Base-by-base conservation (phyloP, 768 basidiomycete genomes). In the Termitomyces sp. region DNA sequence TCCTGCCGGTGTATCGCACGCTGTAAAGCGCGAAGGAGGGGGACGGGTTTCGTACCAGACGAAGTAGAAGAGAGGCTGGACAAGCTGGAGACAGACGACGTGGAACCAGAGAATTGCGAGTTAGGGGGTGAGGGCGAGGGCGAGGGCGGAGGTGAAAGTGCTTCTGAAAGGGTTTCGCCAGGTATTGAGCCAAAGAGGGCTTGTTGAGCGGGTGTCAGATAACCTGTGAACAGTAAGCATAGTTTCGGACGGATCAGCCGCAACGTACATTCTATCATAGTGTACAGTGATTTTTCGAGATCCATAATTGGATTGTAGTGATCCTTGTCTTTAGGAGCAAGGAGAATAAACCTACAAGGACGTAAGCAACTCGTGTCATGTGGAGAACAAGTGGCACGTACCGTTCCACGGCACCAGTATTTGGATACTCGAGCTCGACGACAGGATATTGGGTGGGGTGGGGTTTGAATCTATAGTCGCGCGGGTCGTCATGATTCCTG, bases 301-400 rank as follows among this genome's bases (percentile, higher is more conserved):
- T 89, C 89, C 78, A 87, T 81, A 57, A 94, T 87, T 15, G 92
- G 92, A 68, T 90, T 88, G 71, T 93, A 94, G 63, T 93, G 89
- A 65, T 94, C 91, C 64, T 85, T 85, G 76, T 94, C 91, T 66
- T 86, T 90, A 33, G 92, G 92, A 46, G 80, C 84, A 54, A 93
- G 80, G 59, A 93, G 78, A 61, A 89, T 80, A 74, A 85, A 93
- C 69, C 90, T 92, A 58, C 13, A 61, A 54, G 50, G 44, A 45
- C 45, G 37, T 36, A 41, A 44, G 12, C 13, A 4, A 20, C 54
- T 52, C 16, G 16, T 5, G 36, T 4, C 7, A 37, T 27, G 51
- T 36, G 50, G 6, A 8, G 16, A n/a, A 18, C 33, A 59, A 49
- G 39, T 36, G n/a, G 20, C 27, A 69, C 74, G 60, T 55, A 92